phyloP scores from a whole-genome alignment of 257 asterid species.

The Solanum pennellii region DNA sequence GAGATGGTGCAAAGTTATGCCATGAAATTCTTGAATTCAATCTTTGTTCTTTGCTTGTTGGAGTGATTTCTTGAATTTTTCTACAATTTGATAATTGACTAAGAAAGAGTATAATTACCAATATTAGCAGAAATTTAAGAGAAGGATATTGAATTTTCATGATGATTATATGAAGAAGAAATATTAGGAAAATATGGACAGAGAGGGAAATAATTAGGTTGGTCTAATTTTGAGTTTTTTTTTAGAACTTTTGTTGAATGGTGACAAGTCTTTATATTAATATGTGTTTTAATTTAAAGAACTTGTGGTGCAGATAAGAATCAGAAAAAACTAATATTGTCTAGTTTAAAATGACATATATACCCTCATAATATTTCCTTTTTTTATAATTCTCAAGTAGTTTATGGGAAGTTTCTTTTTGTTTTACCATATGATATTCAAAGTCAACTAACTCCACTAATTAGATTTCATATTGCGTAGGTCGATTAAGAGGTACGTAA shows the following conservation, averaged over 20 bases:
- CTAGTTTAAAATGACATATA: not conserved
- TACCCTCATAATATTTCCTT: not conserved
- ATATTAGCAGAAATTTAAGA: not conserved
- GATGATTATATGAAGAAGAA: not conserved
- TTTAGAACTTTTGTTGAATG: not conserved
- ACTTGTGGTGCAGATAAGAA: not conserved
- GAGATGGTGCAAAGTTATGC: conserved; percentile 15
- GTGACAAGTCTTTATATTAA: not conserved
- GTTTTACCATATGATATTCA: not conserved
- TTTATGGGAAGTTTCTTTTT: not conserved
- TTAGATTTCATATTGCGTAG: not conserved
- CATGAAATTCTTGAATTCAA: conserved; percentile 10
- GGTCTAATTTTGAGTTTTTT: not conserved
- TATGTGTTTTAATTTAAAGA: not conserved
- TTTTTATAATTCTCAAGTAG: not conserved
- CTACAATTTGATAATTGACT: not conserved
- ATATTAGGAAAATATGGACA: not conserved
- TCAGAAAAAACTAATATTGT: not conserved
- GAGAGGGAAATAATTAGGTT: not conserved
- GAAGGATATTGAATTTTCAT: not conserved
- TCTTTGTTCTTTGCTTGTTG: not conserved
- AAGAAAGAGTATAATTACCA: not conserved
- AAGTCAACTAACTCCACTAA: not conserved
- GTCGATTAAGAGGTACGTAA: too few relatives aligned
- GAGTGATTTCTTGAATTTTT: not conserved